These are phyloP conservation scores for Dothistroma pini DNA, from an alignment of 2,329 filamentous ascomycete species.

Conservation along the genomic window DNA sequence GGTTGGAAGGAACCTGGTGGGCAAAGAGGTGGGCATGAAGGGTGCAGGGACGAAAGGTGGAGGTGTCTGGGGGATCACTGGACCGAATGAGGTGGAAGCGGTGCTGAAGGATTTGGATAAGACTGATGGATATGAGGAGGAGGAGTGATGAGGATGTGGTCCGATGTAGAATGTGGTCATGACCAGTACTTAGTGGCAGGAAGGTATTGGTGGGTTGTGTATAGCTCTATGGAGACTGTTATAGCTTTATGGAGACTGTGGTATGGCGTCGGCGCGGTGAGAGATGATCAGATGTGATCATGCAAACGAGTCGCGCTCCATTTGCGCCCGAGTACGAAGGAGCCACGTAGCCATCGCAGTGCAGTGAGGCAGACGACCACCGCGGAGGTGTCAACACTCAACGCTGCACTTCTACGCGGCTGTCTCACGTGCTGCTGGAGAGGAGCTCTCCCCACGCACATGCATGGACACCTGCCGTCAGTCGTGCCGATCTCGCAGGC, in stretches of 20 bases:
- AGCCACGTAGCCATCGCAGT: not conserved
- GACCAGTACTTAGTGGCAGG: not conserved
- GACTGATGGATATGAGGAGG: constrained; percentile 42
- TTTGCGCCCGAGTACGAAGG: constrained; percentile 7
- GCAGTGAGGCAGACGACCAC: constrained; percentile 1
- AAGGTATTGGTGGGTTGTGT: not conserved
- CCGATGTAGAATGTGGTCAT: not conserved
- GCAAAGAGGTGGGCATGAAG: constrained; percentile 90
- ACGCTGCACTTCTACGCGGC: too few species aligned
- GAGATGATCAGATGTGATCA: constrained; percentile 11
- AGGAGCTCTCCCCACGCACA: not conserved
- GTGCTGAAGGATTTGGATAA: constrained; percentile 45
- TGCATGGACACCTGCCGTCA: not conserved
- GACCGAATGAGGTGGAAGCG: constrained; percentile 58
- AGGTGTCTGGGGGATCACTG: constrained; percentile 87
- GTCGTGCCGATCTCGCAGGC: not conserved
- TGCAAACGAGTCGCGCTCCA: not conserved
- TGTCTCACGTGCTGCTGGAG: not conserved
- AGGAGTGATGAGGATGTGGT: constrained; percentile 19
- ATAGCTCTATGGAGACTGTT: not conserved
- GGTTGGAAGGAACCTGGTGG: constrained; percentile 87
- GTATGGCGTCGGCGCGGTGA: not conserved
- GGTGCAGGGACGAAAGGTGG: constrained; percentile 74
- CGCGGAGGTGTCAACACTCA: not conserved
- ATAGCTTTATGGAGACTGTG: not conserved